Evolutionary conservation across 2,329 filamentous ascomycete species (phyloP).

Genomic region (Clarireedia paspali): DNA sequence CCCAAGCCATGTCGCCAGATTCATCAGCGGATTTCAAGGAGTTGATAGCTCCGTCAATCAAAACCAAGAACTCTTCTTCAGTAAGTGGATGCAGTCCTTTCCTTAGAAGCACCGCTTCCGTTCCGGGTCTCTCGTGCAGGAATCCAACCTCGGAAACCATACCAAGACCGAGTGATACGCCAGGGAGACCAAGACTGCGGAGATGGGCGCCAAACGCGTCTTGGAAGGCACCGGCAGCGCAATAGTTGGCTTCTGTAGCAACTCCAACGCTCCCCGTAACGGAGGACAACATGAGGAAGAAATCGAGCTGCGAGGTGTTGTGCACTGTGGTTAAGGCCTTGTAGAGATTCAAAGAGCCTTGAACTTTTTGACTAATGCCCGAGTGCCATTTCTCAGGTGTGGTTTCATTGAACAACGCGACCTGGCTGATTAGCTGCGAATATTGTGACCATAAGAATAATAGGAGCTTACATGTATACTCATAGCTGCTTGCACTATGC

Average conservation of each 20-base stretch:
- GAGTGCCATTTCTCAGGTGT: neutral
- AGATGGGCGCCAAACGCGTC: constrained; percentile 29
- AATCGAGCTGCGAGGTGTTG: constrained; percentile 11
- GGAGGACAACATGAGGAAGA: constrained; percentile 30
- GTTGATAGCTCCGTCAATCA: no score
- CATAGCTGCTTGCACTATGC: constrained; percentile 1
- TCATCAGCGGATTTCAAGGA: neutral
- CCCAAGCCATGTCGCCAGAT: neutral
- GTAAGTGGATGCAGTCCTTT: constrained; percentile 32
- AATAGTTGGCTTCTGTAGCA: constrained; percentile 31
- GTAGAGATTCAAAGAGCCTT: constrained; percentile 12
- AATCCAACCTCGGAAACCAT: constrained; percentile 33
- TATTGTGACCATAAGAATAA: neutral
- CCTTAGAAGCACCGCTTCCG: constrained; percentile 30
- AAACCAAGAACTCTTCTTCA: constrained; percentile 8
- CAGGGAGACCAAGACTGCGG: constrained; percentile 19
- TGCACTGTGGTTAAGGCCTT: neutral
- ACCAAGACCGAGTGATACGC: constrained; percentile 22
- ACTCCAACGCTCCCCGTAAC: constrained; percentile 2
- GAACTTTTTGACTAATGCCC: constrained; percentile 29
- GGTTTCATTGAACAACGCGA: constrained; percentile 2
- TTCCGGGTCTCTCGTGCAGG: constrained; percentile 30
- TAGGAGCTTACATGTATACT: neutral
- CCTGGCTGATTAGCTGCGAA: neutral
- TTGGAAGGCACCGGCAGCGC: constrained; percentile 31